Percentiles rank a stretch among this genome's conserved stretches.
These are phyloP conservation scores for Ganoderma boninense DNA, from an alignment of 1,284 basidiomycete species.

Conservation along the genomic window DNA sequence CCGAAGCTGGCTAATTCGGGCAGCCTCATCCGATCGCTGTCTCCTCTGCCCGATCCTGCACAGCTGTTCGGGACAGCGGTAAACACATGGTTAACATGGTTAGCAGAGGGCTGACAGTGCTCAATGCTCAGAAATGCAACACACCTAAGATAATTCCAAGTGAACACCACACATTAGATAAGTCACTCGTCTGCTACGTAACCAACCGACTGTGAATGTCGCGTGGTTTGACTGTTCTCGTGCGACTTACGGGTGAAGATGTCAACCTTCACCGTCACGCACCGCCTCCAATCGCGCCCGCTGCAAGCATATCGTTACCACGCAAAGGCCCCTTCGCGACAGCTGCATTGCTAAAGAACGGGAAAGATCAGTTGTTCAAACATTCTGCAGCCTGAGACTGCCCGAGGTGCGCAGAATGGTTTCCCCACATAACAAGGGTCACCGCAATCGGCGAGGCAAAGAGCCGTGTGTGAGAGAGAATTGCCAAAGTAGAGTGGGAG, in stretches of 20 bases:
- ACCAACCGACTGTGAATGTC: too few species aligned
- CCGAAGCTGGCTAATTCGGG: background rate
- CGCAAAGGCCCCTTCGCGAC: background rate
- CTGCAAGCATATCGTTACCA: background rate
- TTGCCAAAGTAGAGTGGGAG: background rate
- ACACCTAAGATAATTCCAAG: background rate
- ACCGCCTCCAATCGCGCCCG: background rate
- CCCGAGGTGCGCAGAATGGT: background rate
- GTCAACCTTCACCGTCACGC: background rate
- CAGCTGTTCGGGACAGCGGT: background rate
- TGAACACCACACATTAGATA: background rate
- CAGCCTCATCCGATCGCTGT: constrained; percentile 1
- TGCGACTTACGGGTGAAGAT: background rate
- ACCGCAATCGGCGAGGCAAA: background rate
- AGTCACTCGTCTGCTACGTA: background rate
- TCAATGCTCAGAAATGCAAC: background rate
- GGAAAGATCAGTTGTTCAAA: background rate
- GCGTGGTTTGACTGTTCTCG: too few species aligned
- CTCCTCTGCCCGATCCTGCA: background rate
- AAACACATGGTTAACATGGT: background rate
- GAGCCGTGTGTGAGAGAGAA: background rate
- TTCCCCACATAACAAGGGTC: background rate
- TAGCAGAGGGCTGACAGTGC: background rate
- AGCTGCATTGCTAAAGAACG: background rate
- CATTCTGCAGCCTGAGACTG: background rate